Conservation (phyloP, 768 basidiomycete genomes). For the Mycena rebaudengoi region DNA sequence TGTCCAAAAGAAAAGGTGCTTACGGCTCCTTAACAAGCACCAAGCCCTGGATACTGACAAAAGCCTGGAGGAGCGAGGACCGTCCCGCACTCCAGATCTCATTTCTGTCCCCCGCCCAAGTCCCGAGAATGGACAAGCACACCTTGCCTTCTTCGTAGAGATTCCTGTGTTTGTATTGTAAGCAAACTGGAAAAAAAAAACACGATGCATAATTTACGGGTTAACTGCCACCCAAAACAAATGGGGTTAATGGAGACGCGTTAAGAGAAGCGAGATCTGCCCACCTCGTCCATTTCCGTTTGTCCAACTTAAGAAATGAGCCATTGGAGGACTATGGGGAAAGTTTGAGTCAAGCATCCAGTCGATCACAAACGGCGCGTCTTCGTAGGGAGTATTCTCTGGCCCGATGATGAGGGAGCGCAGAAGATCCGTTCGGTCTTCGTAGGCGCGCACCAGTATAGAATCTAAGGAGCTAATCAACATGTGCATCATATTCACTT, state of each 20-base stretch:
- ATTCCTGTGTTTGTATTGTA: conserved; percentile 61
- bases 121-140: conserved; percentile 89
- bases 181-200: conserved; percentile 2
- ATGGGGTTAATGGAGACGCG: not conserved
- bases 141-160: conserved; percentile 97
- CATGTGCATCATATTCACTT: not conserved
- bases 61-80: conserved; percentile 89
- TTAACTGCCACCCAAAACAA: conserved; percentile 77
- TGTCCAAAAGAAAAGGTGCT: conserved; percentile 39
- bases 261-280: conserved; percentile 27
- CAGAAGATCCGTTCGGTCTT: conserved; percentile 87
- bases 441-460: conserved; percentile 90
- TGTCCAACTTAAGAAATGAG: conserved; percentile 94
- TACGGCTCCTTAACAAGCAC: conserved; percentile 94
- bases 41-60: conserved; percentile 93
- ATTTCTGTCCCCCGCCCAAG: conserved; percentile 89
- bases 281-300: conserved; percentile 90
- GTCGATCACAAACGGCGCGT: conserved; percentile 95
- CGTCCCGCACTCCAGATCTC: conserved; percentile 88
- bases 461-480: conserved; percentile 60
- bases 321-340: conserved; percentile 82
- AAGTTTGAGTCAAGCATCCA: conserved; percentile 90
- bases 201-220: conserved; percentile 61
- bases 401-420: conserved; percentile 92
- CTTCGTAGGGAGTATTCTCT: conserved; percentile 93